Conservation (phyloP, 768 basidiomycete species). For the Pleurotus tuber-regium region DNA sequence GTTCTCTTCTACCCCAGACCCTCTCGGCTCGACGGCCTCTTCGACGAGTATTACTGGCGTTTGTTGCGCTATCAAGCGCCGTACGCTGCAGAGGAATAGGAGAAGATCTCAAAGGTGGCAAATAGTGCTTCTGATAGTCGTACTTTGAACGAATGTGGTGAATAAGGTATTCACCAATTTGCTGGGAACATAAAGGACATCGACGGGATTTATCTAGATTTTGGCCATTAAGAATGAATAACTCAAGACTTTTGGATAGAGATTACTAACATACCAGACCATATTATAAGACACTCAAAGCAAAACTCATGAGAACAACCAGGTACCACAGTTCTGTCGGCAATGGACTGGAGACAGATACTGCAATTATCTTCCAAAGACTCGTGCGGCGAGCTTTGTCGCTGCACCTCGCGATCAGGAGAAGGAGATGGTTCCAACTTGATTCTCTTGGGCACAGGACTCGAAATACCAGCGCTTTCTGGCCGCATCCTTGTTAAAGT, state of each 20-base stretch:
- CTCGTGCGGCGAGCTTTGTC: background rate
- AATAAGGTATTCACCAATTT: conserved; percentile 71
- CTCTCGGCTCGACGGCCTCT: conserved; percentile 39
- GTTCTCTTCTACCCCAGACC: conserved; percentile 54
- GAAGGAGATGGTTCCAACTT: conserved; percentile 25
- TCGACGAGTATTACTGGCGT: conserved; percentile 29
- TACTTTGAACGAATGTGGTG: conserved; percentile 75
- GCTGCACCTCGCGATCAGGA: too few species aligned
- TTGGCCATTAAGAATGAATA: too few species aligned
- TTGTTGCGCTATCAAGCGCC: conserved; percentile 21
- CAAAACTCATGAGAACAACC: conserved; percentile 92
- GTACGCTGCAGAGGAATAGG: conserved; percentile 28
- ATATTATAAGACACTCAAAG: conserved; percentile 84
- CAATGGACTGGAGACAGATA: conserved; percentile 79
- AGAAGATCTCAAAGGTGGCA: conserved; percentile 61
- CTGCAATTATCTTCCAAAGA: conserved; percentile 65
- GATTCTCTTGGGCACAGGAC: conserved; percentile 37
- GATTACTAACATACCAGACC: conserved; percentile 74
- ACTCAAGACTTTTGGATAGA: too few species aligned
- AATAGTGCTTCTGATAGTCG: conserved; percentile 80
- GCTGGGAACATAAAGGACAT: conserved; percentile 73
- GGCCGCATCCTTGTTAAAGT: background rate
- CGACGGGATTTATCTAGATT: conserved; percentile 72
- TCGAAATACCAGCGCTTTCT: conserved; percentile 14
- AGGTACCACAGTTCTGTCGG: conserved; percentile 80